Conservation (phyloP, 2,329 filamentous ascomycete genomes). For the Penicillium polonicum region DNA sequence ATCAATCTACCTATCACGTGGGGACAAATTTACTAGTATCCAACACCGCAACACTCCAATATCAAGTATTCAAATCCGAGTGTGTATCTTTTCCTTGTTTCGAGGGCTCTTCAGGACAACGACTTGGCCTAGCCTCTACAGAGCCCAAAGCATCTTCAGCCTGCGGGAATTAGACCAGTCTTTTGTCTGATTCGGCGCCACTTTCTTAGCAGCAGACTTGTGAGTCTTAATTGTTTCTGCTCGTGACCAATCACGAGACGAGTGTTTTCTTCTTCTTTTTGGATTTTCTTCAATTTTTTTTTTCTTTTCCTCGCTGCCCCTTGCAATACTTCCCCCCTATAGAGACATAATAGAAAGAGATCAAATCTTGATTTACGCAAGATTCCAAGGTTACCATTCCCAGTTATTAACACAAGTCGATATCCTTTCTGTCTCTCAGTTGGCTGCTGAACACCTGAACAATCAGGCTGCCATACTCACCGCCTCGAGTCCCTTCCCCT, state of each 20-base stretch:
- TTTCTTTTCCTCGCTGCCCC: slow-evolving; percentile 1
- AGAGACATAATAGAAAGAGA: neutral
- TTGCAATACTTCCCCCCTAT: neutral
- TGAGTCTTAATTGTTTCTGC: slow-evolving; percentile 8
- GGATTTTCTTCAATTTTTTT: neutral
- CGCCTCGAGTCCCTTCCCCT: slow-evolving; percentile 26
- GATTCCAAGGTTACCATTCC: neutral
- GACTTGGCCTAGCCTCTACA: slow-evolving; percentile 1
- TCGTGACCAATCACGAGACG: slow-evolving; percentile 26
- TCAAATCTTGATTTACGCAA: neutral
- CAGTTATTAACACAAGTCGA: neutral
- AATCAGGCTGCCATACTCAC: slow-evolving; percentile 17
- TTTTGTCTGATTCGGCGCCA: slow-evolving; percentile 11
- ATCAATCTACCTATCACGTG: neutral
- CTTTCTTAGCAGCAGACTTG: slow-evolving; percentile 7
- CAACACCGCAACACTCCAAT: neutral
- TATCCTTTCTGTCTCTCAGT: neutral
- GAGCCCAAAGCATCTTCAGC: slow-evolving; percentile 5
- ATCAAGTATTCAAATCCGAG: neutral
- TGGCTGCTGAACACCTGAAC: slow-evolving; percentile 3
- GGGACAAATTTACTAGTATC: neutral
- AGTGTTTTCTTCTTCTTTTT: neutral
- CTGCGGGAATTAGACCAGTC: slow-evolving; percentile 7
- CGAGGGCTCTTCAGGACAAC: neutral
- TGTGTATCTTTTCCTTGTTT: slow-evolving; percentile 8